Evolutionary conservation across 2,329 filamentous ascomycete species (phyloP).

Genomic region (Clonostachys sp.): DNA sequence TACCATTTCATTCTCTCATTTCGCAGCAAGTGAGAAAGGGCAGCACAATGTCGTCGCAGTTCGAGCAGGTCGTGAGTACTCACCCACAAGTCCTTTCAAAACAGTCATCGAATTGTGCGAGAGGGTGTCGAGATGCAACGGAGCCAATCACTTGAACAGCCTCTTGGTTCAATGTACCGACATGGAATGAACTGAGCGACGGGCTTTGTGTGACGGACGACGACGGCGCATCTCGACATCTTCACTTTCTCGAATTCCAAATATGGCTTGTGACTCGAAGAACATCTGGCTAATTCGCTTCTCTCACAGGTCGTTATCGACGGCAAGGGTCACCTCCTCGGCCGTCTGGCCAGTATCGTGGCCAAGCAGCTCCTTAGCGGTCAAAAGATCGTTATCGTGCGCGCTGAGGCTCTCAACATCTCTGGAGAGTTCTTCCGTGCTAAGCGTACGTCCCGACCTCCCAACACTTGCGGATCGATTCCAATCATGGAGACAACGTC

Average conservation of each 20-base stretch:
- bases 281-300: conserved; percentile 12
- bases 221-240: not conserved
- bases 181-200: too few relatives aligned
- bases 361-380: conserved; percentile 98
- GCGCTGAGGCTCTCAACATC: conserved; percentile 99
- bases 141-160: too few relatives aligned
- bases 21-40: conserved; percentile 21
- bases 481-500: too few relatives aligned
- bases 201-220: not conserved
- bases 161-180: too few relatives aligned
- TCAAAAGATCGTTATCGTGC: conserved; percentile 99
- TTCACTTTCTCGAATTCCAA: not conserved
- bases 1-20: conserved; percentile 13
- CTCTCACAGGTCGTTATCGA: conserved; percentile 84
- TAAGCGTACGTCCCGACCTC: conserved; percentile 78
- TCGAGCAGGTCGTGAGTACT: conserved; percentile 66
- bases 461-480: not conserved
- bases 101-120: too few relatives aligned
- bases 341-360: conserved; percentile 95
- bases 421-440: conserved; percentile 99
- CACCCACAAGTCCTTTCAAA: conserved; percentile 2
- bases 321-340: conserved; percentile 99
- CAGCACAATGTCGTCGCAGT: conserved; percentile 57
- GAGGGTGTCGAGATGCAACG: too few relatives aligned
- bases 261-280: conserved; percentile 3